phyloP scores from a whole-genome alignment of 1,139 yeast species.

The Lodderomyces oxycetoniae region DNA sequence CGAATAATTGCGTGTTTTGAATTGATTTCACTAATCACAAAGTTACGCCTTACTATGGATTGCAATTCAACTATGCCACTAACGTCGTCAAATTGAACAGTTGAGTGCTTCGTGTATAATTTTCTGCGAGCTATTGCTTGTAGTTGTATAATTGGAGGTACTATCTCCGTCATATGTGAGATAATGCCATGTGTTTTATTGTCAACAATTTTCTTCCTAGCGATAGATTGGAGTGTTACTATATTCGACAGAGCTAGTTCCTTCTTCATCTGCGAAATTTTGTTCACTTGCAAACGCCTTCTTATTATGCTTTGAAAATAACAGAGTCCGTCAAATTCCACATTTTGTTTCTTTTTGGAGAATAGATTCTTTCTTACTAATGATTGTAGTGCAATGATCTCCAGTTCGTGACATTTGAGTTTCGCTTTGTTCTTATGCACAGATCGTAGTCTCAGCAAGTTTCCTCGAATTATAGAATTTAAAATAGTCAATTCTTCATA shows the following conservation, averaged over 20 bases:
- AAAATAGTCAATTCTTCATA: slow-evolving; percentile 40
- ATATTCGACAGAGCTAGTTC: slow-evolving; percentile 11
- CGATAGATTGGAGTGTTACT: slow-evolving; percentile 25
- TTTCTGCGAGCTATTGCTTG: slow-evolving; percentile 34
- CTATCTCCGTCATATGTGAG: slow-evolving; percentile 17
- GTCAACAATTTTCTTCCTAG: slow-evolving; percentile 25
- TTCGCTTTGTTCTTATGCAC: slow-evolving; percentile 40
- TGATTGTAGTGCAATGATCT: slow-evolving; percentile 36
- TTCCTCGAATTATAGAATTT: slow-evolving; percentile 40
- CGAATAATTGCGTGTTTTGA: slow-evolving; percentile 17
- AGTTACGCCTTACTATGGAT: slow-evolving; percentile 31
- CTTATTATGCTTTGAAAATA: slow-evolving; percentile 28
- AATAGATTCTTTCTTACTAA: slow-evolving; percentile 26
- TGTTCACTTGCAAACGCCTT: slow-evolving; percentile 21
- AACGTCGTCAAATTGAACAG: slow-evolving; percentile 14
- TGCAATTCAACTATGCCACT: slow-evolving; percentile 27
- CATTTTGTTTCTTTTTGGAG: slow-evolving; percentile 14
- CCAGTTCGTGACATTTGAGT: slow-evolving; percentile 23
- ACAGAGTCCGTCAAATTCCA: slow-evolving; percentile 10
- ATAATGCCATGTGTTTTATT: no score
- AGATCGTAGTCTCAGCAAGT: slow-evolving; percentile 28
- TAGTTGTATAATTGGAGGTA: slow-evolving; percentile 23
- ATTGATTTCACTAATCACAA: slow-evolving; percentile 20
- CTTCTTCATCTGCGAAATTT: slow-evolving; percentile 8
- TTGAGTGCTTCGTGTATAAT: slow-evolving; percentile 20